Evolutionary conservation across 805 yeast species (phyloP), one percentile per base, ranked within the genome.

Genomic region (Scheffersomyces coipomensis): DNA sequence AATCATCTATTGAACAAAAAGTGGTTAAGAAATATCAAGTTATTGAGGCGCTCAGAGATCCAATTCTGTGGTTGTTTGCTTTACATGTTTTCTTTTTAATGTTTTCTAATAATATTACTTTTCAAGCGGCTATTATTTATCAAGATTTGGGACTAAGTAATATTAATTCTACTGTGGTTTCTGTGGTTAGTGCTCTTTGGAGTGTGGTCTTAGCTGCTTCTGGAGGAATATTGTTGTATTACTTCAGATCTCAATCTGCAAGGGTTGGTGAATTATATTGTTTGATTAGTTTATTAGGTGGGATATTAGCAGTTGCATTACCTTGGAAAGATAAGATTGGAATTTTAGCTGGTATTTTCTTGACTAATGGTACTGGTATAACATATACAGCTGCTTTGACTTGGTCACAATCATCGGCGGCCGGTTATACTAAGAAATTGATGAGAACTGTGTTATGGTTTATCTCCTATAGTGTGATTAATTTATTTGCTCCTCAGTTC

Each of bases 401-500:
- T 8, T 54, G 61, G 44, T 57, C 60, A 5, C 46, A 49, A 25
- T 53, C 68, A 4, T 58, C 64, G 29, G 60, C 68, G 37, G 66
- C 80, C 7, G 80, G 80, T 38, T 34, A 75, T 46, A 75, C 83
- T 9, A 78, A 79, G 54, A 68, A 66, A 43, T 40, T 75, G 7
- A 66, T 73, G 1, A 70, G 79, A 57, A 73, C 66, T 43, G 74
- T 67, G 19, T 47, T 71, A 44, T 57, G 63, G 19, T 64, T 74
- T 73, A 56, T 66, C n/a, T 65, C 66, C 15, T 78, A 73, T 42
- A 62, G 75, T 42, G 45, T 76, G 35, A 63, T 78, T 7, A 78
- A 79, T 46, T 65, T 78, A 25, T 70, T 78, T 21, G 71, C 80
- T 3, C 82, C 83, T 3, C 83, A 78, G 51, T 50, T 78, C 25